A percentile compares a stretch with the other conserved stretches of the same genome.
These are phyloP conservation scores for Hirsutella thompsonii DNA, from an alignment of 2,329 filamentous ascomycete species.

Conservation along the genomic window DNA sequence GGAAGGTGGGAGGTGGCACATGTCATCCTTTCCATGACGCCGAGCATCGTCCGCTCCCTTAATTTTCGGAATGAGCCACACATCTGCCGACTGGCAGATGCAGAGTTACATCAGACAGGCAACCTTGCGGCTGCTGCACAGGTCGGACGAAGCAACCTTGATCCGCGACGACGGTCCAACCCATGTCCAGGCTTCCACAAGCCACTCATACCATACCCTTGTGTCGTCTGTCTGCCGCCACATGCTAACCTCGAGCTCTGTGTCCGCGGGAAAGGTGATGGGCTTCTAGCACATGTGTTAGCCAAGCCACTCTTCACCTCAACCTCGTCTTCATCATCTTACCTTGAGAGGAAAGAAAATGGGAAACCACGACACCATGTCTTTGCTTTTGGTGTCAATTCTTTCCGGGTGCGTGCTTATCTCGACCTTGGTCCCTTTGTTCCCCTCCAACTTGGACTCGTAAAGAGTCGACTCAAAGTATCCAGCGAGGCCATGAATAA, in stretches of 20 bases:
- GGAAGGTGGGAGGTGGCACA: too few relatives aligned
- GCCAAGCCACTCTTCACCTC: background rate
- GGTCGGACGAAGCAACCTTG: conserved; percentile 51
- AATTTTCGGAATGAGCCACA: background rate
- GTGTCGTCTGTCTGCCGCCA: conserved; percentile 92
- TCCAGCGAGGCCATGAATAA: conserved; percentile 81
- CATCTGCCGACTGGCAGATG: background rate
- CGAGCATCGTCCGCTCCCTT: background rate
- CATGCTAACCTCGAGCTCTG: conserved; percentile 83
- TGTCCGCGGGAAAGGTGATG: conserved; percentile 70
- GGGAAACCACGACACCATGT: conserved; percentile 99
- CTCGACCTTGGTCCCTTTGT: conserved; percentile 49
- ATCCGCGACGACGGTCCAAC: conserved; percentile 46
- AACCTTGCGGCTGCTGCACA: conserved; percentile 57
- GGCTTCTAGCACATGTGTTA: conserved; percentile 46
- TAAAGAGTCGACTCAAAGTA: conserved; percentile 98
- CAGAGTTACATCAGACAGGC: conserved; percentile 53
- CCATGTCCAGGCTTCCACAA: conserved; percentile 72
- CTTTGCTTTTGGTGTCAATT: conserved; percentile 84
- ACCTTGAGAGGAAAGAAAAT: conserved; percentile 97
- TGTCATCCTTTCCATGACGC: too few relatives aligned
- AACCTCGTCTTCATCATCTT: conserved; percentile 16
- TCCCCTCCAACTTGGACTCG: conserved; percentile 30
- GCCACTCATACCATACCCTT: conserved; percentile 98
- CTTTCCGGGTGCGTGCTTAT: conserved; percentile 85